Conservation (phyloP, 805 yeast genomes). For the Candida andamanensis region DNA sequence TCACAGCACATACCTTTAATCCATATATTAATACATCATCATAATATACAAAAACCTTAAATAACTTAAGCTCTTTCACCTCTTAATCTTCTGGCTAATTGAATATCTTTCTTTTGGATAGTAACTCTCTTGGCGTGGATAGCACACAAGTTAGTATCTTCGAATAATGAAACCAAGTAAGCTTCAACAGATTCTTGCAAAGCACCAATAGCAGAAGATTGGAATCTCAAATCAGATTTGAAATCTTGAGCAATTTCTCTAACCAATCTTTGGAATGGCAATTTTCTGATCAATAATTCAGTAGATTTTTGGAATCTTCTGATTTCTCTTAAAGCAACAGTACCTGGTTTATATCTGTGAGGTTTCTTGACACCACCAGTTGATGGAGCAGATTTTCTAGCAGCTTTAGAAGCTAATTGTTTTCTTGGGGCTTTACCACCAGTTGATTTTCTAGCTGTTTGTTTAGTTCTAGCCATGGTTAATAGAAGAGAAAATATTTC, state of each 20-base stretch:
- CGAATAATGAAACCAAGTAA: conserved; percentile 43
- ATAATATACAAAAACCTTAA: conserved; percentile 12
- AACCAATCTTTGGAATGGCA: conserved; percentile 47
- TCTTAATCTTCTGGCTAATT: conserved; percentile 48
- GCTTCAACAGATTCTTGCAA: conserved; percentile 49
- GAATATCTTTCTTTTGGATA: conserved; percentile 47
- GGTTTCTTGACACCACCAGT: conserved; percentile 49
- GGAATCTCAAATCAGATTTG: conserved; percentile 47
- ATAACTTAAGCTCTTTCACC: conserved; percentile 41
- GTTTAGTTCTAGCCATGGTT: conserved; percentile 46
- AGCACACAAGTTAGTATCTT: conserved; percentile 49
- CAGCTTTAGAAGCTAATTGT: conserved; percentile 48
- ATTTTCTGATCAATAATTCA: conserved; percentile 45
- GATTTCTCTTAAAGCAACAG: conserved; percentile 48
- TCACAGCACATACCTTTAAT: conserved; percentile 1
- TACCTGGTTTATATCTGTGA: conserved; percentile 51
- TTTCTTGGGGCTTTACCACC: conserved; percentile 51
- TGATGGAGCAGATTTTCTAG: conserved; percentile 47
- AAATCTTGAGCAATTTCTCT: conserved; percentile 48
- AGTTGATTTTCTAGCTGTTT: conserved; percentile 48
- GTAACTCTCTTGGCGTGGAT: conserved; percentile 49
- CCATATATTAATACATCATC: conserved; percentile 14
- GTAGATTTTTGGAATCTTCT: conserved; percentile 48
- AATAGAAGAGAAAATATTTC: conserved; percentile 3
- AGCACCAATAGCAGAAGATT: conserved; percentile 46